Evolutionary conservation across 2,329 filamentous ascomycete species (phyloP), one percentile per base, ranked within the genome.

Genomic region (Aspergillus awamori): DNA sequence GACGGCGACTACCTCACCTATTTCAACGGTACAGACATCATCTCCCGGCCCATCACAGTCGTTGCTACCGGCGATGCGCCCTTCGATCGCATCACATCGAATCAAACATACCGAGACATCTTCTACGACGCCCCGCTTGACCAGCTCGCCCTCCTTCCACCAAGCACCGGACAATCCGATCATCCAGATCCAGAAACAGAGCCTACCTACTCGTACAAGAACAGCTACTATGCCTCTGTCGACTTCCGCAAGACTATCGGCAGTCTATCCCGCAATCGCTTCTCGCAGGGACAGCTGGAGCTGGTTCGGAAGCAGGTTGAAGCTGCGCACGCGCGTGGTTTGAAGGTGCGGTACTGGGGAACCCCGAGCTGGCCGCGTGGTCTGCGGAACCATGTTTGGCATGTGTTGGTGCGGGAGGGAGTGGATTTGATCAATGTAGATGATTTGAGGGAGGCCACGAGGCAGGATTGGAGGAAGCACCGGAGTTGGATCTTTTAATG

Each of bases 161-260:
- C 5, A 10, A 2, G 15, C 15, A 11, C 22, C 6, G 51, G 15
- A 4, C n/a, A 11, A 22, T 5, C 10, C 7, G 5, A 20, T 15
- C n/a, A 4, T 10, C 28, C 41, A 1, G 4, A 11, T 4, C 33
- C n/a, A 2, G 15, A 11, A n/a, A 7, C 15, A 13, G n/a, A 45
- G 22, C 38, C 52, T 0, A n/a, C 41, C 1, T 89, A 83, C 74
- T 80, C 81, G 68, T 60, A 68, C 1, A 75, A 77, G 17, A 91
- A 89, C 72, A 89, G 86, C 3, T 88, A 86, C 75, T 91, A 90
- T 72, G 86, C 88, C 17, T 88, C 84, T 52, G 81, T 83, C 3
- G 82, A 84, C 15, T 88, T 91, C 69, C 75, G 73, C 17, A 69
- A 73, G 3, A 72, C 82, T 1, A 79, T 91, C 13, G 89, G 87